A percentile compares a stretch with the other conserved stretches of the same genome.
Conservation (phyloP, 2,329 filamentous ascomycete genomes). For the Simplicillium aogashimaense region DNA sequence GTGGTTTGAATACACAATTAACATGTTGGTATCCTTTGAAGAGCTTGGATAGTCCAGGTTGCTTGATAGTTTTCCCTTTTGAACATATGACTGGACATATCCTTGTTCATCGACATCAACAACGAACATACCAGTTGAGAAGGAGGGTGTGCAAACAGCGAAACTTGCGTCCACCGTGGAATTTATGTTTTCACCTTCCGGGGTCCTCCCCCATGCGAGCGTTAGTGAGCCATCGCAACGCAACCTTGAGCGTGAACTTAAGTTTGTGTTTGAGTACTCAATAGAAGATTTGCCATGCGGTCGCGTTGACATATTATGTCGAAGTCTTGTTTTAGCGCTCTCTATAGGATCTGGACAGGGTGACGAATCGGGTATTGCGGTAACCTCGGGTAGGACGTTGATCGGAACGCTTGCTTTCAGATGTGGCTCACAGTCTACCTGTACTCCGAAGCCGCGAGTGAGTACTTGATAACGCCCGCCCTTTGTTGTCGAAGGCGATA, state of each 20-base stretch:
- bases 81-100: constrained; percentile 11
- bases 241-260: not conserved
- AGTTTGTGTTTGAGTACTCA: not conserved
- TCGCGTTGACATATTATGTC: not conserved
- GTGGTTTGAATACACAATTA: constrained; percentile 7
- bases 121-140: constrained; percentile 23
- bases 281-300: not conserved
- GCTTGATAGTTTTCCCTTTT: constrained; percentile 5
- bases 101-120: constrained; percentile 17
- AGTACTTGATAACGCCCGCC: constrained; percentile 6
- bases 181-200: constrained; percentile 3
- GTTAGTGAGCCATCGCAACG: constrained; percentile 10
- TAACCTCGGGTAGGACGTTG: not conserved
- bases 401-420: not conserved
- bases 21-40: constrained; percentile 4
- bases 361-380: not conserved
- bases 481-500: too few species aligned
- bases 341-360: not conserved
- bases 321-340: not conserved
- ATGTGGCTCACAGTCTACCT: constrained; percentile 11
- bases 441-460: constrained; percentile 18
- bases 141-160: constrained; percentile 13
- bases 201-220: constrained; percentile 14
- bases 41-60: constrained; percentile 10
- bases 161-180: constrained; percentile 10